A percentile compares a stretch with the other conserved stretches of the same genome.
These are phyloP conservation scores for Rhexocercosporidium sp. DNA, from an alignment of 2,329 filamentous ascomycete species.

Conservation along the genomic window DNA sequence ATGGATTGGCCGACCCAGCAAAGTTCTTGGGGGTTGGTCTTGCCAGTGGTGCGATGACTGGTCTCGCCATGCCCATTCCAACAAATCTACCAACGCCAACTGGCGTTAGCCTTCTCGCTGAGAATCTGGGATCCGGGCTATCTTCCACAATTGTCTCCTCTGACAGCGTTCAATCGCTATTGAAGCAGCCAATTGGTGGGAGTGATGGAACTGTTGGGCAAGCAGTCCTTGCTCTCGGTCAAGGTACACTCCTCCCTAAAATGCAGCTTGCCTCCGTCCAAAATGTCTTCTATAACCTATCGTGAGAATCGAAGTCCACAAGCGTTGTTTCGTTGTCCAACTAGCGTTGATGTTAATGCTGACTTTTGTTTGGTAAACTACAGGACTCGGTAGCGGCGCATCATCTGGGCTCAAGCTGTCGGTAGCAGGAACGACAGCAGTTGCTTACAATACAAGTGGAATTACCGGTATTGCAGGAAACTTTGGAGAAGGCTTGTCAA, in stretches of 20 bases:
- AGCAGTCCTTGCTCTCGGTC: constrained; percentile 14
- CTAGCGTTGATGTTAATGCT: neutral
- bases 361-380: neutral
- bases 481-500: constrained; percentile 20
- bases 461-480: constrained; percentile 22
- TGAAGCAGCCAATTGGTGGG: neutral
- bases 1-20: constrained; percentile 3
- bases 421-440: neutral
- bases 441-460: constrained; percentile 13
- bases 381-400: constrained; percentile 12
- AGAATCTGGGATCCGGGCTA: neutral
- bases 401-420: constrained; percentile 10
- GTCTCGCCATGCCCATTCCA: constrained; percentile 7
- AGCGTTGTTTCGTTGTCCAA: no score
- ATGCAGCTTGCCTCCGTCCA: no score
- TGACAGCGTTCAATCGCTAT: neutral
- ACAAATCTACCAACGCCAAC: constrained; percentile 1
- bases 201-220: constrained; percentile 12
- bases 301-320: no score
- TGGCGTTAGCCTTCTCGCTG: neutral
- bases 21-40: constrained; percentile 8
- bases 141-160: neutral
- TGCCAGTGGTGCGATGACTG: constrained; percentile 1
- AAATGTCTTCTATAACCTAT: no score
- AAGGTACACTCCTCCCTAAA: neutral